A percentile compares a stretch with the other conserved stretches of the same genome.
phyloP scores from a whole-genome alignment of 495 filamentous ascomycete species.

The Talaromyces thailandensis region DNA sequence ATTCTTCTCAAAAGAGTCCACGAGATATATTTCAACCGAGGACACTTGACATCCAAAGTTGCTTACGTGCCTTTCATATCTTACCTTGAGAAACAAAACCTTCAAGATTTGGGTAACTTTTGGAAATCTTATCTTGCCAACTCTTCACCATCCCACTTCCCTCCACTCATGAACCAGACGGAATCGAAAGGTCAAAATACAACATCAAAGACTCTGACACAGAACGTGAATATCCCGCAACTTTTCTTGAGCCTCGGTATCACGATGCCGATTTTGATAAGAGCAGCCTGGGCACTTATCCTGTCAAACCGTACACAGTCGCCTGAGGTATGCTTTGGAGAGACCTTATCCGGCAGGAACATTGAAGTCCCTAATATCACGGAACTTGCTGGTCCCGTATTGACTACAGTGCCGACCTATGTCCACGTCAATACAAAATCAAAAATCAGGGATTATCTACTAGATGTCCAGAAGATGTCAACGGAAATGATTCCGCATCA shows the following conservation, averaged over 20 bases:
- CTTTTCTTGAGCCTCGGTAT: slow-evolving; percentile 17
- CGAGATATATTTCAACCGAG: slow-evolving; percentile 23
- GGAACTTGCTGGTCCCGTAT: slow-evolving; percentile 42
- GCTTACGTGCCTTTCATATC: slow-evolving; percentile 35
- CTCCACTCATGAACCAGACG: background rate
- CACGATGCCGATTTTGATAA: slow-evolving; percentile 40
- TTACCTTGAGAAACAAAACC: slow-evolving; percentile 26
- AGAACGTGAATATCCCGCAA: slow-evolving; percentile 11
- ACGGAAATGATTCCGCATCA: slow-evolving; percentile 43
- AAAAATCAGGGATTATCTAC: slow-evolving; percentile 29
- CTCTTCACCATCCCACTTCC: slow-evolving; percentile 15
- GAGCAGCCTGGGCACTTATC: slow-evolving; percentile 46
- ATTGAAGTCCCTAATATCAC: slow-evolving; percentile 38
- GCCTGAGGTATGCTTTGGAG: slow-evolving; percentile 46
- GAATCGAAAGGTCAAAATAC: background rate
- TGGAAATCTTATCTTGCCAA: slow-evolving; percentile 32
- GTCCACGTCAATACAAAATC: slow-evolving; percentile 30
- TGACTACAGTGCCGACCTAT: slow-evolving; percentile 43
- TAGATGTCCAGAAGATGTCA: slow-evolving; percentile 29
- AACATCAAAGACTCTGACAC: background rate
- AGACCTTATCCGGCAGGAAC: slow-evolving; percentile 46
- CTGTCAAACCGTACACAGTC: slow-evolving; percentile 33
- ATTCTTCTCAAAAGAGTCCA: slow-evolving; percentile 49
- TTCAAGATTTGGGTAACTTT: slow-evolving; percentile 28
- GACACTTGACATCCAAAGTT: slow-evolving; percentile 7